Evolutionary conservation across 495 filamentous ascomycete species (phyloP), one percentile per base, ranked within the genome.

Genomic region (Platismatia glauca): DNA sequence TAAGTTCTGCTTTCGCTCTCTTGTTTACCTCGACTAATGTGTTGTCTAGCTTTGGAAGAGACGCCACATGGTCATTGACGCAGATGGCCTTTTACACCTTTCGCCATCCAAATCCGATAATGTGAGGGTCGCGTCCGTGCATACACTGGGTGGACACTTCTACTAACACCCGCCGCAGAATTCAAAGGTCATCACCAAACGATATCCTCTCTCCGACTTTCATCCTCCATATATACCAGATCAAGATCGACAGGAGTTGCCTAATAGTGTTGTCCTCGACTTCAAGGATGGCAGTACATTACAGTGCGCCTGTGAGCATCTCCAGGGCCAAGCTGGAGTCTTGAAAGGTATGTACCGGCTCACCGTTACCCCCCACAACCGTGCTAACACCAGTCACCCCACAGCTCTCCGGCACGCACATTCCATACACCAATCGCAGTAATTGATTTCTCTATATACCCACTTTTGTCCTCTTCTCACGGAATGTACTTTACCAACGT

Each of bases 201-300:
- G 84, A 33, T 96, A 88, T 69, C 88, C 91, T 69, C 78, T 97
- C 52, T 84, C 82, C 63, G 90, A 94, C 57, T 95, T 97, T 77
- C 80, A 81, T 64, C 74, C 77, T 13, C 91, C 91, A 8, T 89
- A 85, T 65, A 79, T 89, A 11, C 92, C 92, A 2, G 90, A 95
- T 73, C 85, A 92, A 66, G 92, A 97, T 63, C 77, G 87, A 66
- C 88, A 95, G 73, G 92, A 97, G 75, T 73, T 97, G 43, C 89
- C 91, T 13, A 87, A 95, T 69, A 92, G 88, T 58, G 65, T 96
- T 20, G 73, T 93, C 46, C 78, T 96, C 48, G 89, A 95, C 67
- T 91, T 95, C 68, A 71, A 86, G 9, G 88, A 91, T 67, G 90
- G 89, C n/a, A 88, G 86, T 61, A 86, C 84, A 29, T 78, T 96